Percentiles rank a stretch among this genome's conserved stretches.
Conservation (phyloP, 192 early-diverging fungal genomes). For the Phycomyces blakesleeanus region DNA sequence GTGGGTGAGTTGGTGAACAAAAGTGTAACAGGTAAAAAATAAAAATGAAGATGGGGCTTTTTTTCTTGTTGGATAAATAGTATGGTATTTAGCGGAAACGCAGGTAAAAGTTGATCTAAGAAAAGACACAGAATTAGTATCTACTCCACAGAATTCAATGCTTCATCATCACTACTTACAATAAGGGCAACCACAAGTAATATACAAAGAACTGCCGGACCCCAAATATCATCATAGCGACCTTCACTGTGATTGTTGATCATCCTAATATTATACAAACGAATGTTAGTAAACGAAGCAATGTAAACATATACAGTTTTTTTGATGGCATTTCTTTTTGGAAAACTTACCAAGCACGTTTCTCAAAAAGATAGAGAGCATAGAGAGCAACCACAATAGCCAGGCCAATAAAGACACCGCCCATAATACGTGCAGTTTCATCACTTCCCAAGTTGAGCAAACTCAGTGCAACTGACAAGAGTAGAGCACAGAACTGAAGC, state of each 20-base stretch:
- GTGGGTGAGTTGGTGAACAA: no score
- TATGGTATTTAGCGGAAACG: slow-evolving; percentile 1
- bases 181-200: slow-evolving; percentile 59
- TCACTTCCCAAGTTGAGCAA: slow-evolving; percentile 61
- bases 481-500: slow-evolving; percentile 67
- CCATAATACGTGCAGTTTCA: slow-evolving; percentile 6
- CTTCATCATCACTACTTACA: neutral
- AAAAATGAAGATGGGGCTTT: no score
- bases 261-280: slow-evolving; percentile 21
- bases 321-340: no score
- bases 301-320: neutral
- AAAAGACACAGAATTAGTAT: neutral
- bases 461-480: slow-evolving; percentile 62
- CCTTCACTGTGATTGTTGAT: slow-evolving; percentile 39
- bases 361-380: slow-evolving; percentile 34
- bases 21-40: no score
- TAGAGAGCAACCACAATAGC: slow-evolving; percentile 28
- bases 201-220: slow-evolving; percentile 27
- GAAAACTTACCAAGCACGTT: slow-evolving; percentile 25
- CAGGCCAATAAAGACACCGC: slow-evolving; percentile 29
- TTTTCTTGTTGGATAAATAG: no score
- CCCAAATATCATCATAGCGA: slow-evolving; percentile 53
- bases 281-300: neutral
- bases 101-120: slow-evolving; percentile 19
- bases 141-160: neutral